Evolutionary conservation across 192 early-diverging fungal species (phyloP), one percentile per base, ranked within the genome.

Genomic region (Backusella macrospora): DNA sequence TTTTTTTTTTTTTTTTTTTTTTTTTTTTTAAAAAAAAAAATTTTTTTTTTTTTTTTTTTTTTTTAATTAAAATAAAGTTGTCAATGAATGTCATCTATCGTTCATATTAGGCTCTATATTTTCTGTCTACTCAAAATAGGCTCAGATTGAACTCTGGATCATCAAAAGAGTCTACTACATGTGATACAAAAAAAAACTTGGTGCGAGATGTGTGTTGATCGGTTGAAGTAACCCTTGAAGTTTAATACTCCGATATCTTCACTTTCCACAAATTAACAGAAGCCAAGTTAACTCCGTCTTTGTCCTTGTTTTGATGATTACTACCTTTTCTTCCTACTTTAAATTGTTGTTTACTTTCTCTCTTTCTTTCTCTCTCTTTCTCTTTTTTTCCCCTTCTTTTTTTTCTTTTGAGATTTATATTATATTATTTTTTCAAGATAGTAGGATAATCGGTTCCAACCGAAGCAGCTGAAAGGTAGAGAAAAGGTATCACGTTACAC

Each of bases 51-150:
- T 42, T 39, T 66, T 42, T 39, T 66, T 23, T 52, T 52, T 16
- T 52, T 52, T 52, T 21, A n/a, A 52, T 52, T 55, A 18, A 55
- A 55, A 55, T 55, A 55, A 23, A 55, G 49, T 55, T 55, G 49
- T 23, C 49, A 55, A 49, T 55, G 49, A 55, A 23, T 55, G 52
- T 55, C 52, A 55, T 55, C 21, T 55, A 9, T 9, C 21, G 29
- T 2, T 34, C 13, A 59, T 59, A 6, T 18, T 26, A 26, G 26
- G 26, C 10, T 21, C 9, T 59, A 21, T 59, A 13, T 21, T 12
- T 59, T 59, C 52, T 59, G 52, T 1, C 48, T 26, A 59, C 26
- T 23, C 26, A 59, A 59, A 59, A 23, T 59, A 59, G 52, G 5
- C 52, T 59, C 52, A 23, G 52, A 26, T 59, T 59, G 2, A 23